Conservation (phyloP, 164 flowering plant species). For the Vitis rotundifolia region DNA sequence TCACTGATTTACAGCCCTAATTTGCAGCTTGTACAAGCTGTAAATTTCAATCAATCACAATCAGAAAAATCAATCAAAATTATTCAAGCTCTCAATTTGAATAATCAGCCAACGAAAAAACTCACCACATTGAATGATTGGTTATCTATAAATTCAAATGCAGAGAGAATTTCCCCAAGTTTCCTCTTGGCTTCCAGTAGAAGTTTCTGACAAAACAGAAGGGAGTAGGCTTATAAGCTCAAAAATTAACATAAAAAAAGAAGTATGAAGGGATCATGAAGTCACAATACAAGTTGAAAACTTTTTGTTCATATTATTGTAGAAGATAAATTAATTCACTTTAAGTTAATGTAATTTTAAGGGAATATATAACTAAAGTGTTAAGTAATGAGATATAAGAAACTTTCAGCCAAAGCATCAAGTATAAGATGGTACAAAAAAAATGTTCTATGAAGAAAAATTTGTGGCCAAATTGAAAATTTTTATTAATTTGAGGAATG, state of each 20-base stretch:
- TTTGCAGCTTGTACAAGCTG: neutral
- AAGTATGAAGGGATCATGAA: neutral
- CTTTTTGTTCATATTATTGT: neutral
- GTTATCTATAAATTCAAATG: slow-evolving; percentile 89
- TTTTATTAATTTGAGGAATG: too few relatives aligned
- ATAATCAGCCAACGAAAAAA: neutral
- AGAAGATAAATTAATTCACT: neutral
- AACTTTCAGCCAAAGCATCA: too few relatives aligned
- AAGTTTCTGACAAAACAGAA: slow-evolving; percentile 55
- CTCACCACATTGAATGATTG: slow-evolving; percentile 78
- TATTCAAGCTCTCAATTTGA: neutral
- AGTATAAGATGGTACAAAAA: too few relatives aligned
- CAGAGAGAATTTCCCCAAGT: slow-evolving; percentile 95
- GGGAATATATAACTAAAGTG: neutral
- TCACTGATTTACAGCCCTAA: too few relatives aligned
- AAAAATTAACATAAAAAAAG: neutral
- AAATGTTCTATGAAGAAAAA: too few relatives aligned
- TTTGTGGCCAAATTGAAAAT: too few relatives aligned
- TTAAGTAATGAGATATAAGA: neutral
- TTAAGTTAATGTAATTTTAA: neutral
- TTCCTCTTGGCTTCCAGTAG: slow-evolving; percentile 82
- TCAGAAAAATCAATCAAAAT: neutral
- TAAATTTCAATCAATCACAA: neutral
- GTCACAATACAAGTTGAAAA: neutral
- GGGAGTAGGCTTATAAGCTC: neutral